These are phyloP conservation scores for Nissolia schottii DNA, from an alignment of 306 rosid genomes.

Conservation along the genomic window DNA sequence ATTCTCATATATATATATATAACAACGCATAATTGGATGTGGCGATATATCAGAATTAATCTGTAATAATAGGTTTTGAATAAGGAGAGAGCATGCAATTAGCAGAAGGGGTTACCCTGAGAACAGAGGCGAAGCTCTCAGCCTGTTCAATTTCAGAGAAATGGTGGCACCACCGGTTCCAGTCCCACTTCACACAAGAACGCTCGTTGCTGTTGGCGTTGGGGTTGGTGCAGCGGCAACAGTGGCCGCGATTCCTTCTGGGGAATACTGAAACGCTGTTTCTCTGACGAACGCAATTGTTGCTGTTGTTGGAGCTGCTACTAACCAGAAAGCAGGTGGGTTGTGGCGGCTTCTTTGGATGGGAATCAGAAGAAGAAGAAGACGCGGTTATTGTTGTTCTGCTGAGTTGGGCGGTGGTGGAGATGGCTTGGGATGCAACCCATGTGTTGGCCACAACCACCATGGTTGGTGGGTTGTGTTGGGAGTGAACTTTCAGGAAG, in stretches of 20 bases:
- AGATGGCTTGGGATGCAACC: slow-evolving; percentile 40
- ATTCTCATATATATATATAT: no score
- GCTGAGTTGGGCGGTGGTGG: background rate
- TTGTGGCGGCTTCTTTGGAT: slow-evolving; percentile 43
- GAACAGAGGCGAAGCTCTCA: slow-evolving; percentile 82
- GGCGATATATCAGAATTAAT: no score
- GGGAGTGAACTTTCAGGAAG: background rate
- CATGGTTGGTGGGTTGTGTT: background rate
- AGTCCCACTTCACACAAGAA: slow-evolving; percentile 62
- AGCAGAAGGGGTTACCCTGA: slow-evolving; percentile 46
- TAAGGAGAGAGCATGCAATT: background rate
- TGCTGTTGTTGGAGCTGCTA: background rate
- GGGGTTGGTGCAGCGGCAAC: slow-evolving; percentile 50
- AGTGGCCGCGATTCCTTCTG: slow-evolving; percentile 32
- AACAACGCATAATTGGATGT: no score
- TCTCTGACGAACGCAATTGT: background rate
- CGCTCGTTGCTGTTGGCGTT: background rate
- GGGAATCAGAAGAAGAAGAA: slow-evolving; percentile 30
- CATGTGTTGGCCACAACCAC: slow-evolving; percentile 33
- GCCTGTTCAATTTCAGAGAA: slow-evolving; percentile 93
- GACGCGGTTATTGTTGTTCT: background rate
- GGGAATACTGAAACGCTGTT: slow-evolving; percentile 32
- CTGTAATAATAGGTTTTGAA: no score
- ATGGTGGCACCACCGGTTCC: slow-evolving; percentile 93
- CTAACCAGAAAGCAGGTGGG: slow-evolving; percentile 31